Evolutionary conservation across 805 yeast genomes (phyloP), one percentile per base, ranked within the genome.

Genomic region (Schizosaccharomyces cryophilus): DNA sequence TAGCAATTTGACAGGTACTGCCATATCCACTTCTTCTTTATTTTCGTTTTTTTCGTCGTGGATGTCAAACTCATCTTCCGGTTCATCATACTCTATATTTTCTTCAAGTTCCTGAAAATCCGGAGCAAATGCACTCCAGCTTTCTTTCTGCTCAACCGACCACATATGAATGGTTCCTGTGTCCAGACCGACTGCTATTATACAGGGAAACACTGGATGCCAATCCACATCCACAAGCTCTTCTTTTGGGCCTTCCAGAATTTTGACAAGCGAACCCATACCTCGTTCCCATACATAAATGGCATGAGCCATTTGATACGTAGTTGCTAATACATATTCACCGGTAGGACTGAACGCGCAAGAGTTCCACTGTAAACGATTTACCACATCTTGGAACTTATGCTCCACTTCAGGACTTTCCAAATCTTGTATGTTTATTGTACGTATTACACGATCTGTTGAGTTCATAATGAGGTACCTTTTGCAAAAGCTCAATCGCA

Each of bases 81-180:
- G 77, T 68, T 89, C 97, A 65, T 81, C 80, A 68, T 90, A 89
- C 62, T 85, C 87, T 9, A 86, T 83, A 67, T 88, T 90, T 67
- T 88, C 95, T 68, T 89, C 96, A 54, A 89, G 83, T 70, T 89
- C 96, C 59, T 85, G 95, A 69, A 90, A 89, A 70, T 90, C 97
- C 0, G 96, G 96, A 0, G 96, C 96, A 66, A 89, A 74, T 0
- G 96, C 95, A 70, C 94, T 84, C 97, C 97, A 89, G 71, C 86
- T 85, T 66, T 88, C 96, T 0, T 95, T 94, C 24, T 85, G 80
- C 48, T 79, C 78, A 9, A 86, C 78, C 60, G 84, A 79, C 96
- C 96, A 90, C 51, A 85, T 69, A 68, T 85, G 88, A 1, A 89
- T 78, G 47, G 80, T 75, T 0, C 96, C 96, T 40, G 85, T 65